Conservation (phyloP, 306 rosid genomes). For the Begonia loranthoides region DNA sequence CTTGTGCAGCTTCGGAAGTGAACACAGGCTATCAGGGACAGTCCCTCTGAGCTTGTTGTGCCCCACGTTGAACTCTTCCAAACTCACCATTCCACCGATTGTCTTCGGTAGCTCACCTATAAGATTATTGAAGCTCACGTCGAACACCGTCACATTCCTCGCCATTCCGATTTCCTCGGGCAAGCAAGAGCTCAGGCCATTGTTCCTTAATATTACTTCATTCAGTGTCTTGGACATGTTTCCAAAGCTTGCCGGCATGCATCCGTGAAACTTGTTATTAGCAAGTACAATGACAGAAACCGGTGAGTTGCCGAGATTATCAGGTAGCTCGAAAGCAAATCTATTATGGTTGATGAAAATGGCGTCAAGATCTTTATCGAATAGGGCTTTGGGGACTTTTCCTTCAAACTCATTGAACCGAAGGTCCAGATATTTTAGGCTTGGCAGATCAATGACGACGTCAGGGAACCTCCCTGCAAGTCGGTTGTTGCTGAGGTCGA, state of each 20-base stretch:
- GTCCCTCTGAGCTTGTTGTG: conserved; percentile 30
- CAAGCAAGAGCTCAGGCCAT: conserved; percentile 32
- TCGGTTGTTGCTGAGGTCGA: conserved; percentile 58
- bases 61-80: conserved; percentile 52
- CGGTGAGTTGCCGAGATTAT: conserved; percentile 50
- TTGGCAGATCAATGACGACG: conserved; percentile 35
- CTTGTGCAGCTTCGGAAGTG: conserved; percentile 20
- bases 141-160: conserved; percentile 46
- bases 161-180: conserved; percentile 47
- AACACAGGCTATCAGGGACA: conserved; percentile 17
- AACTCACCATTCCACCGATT: conserved; percentile 29
- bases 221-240: conserved; percentile 51
- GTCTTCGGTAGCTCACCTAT: conserved; percentile 35
- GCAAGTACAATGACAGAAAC: conserved; percentile 66
- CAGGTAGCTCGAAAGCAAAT: conserved; percentile 33
- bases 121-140: conserved; percentile 42
- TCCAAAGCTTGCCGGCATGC: conserved; percentile 52
- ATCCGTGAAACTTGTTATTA: conserved; percentile 50
- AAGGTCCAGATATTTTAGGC: conserved; percentile 43
- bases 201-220: conserved; percentile 42
- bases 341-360: conserved; percentile 55
- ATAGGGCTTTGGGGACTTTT: conserved; percentile 31
- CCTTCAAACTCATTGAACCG: conserved; percentile 74
- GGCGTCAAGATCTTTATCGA: conserved; percentile 57
- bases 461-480: conserved; percentile 50